A percentile compares a stretch with the other conserved stretches of the same genome.
phyloP scores from a whole-genome alignment of 805 yeast genomes.

The Starmerella gropengiesseri region DNA sequence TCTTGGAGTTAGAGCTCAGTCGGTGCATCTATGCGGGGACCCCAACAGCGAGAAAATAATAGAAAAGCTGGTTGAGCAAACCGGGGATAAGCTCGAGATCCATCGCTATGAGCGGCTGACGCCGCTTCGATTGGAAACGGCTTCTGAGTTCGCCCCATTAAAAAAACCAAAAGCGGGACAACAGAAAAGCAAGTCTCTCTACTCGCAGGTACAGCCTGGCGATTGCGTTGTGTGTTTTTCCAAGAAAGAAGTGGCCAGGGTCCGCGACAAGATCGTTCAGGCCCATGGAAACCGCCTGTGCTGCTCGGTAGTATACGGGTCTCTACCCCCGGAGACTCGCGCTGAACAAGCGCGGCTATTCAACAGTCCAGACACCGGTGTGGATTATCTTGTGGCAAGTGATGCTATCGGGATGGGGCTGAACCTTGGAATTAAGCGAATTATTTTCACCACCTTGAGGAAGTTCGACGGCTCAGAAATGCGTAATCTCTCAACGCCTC shows the following conservation, averaged over 20 bases:
- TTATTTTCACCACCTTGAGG: constrained; percentile 55
- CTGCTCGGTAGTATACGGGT: constrained; percentile 89
- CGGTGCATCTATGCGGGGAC: constrained; percentile 90
- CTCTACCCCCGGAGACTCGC: constrained; percentile 90
- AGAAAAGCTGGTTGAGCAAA: constrained; percentile 43
- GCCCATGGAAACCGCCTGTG: constrained; percentile 30
- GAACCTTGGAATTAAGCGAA: constrained; percentile 69
- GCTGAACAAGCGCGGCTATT: constrained; percentile 71
- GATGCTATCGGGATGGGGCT: constrained; percentile 98
- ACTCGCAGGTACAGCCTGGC: constrained; percentile 43
- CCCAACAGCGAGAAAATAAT: constrained; percentile 67
- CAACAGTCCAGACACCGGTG: constrained; percentile 53
- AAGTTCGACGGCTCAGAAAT: constrained; percentile 60
- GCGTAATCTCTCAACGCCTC: constrained; percentile 44
- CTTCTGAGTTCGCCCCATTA: not conserved
- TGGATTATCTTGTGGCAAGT: constrained; percentile 80
- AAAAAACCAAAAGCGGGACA: not conserved
- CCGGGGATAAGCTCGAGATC: constrained; percentile 74
- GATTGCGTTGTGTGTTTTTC: constrained; percentile 88
- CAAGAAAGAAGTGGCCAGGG: constrained; percentile 55
- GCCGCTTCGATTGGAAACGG: constrained; percentile 43
- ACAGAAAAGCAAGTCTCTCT: constrained; percentile 1
- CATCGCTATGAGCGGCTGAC: constrained; percentile 68
- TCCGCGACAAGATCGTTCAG: constrained; percentile 59
- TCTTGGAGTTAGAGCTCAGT: constrained; percentile 74